Base-by-base conservation (phyloP, 306 rosid species). In the Corylus avellana region DNA sequence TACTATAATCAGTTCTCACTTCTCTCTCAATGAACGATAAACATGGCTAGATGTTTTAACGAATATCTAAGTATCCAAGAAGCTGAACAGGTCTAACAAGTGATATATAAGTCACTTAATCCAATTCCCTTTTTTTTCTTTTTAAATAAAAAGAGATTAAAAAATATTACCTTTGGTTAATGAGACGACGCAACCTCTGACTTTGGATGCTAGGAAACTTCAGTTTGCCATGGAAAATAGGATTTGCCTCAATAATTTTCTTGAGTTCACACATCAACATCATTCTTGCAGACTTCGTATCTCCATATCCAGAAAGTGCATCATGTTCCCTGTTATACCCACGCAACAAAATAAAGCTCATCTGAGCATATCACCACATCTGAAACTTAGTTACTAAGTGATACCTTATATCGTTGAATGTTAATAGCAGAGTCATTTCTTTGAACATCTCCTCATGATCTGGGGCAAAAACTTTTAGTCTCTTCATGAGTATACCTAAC, bases 401-500 rank as follows among this genome's bases (percentile, higher is more conserved):
- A 63, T 71, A 79, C 88, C 81, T 85, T 76, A 82, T 82, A 51
- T 85, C 27, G 12, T 82, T 20, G 0, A 72, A 2, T 1, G 68
- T 75, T 51, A 82, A 22, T 11, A 85, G 75, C 4, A 13, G 68
- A 57, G 77, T 44, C 76, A 82, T 48, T 1, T 76, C 81, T 76
- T 49, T 76, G 7, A 55, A 58, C 29, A 79, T 1, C 9, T 27
- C 51, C 55, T 75, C 64, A 66, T 76, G 72, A n/a, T 11, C 50
- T 7, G 56, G 50, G 48, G 42, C 8, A 50, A 78, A 82, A 17
- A 78, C 46, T 79, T 85, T 75, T 16, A 85, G 27, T 48, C 82
- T 81, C 70, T 78, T 85, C 42, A 39, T 14, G 32, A 85, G 86
- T 32, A 82, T 82, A 49, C 73, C 84, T 9, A 75, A 8, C 37